Evolutionary conservation across 1,284 basidiomycete species (phyloP), one percentile per base, ranked within the genome.

Genomic region (Coriolopsis trogii): DNA sequence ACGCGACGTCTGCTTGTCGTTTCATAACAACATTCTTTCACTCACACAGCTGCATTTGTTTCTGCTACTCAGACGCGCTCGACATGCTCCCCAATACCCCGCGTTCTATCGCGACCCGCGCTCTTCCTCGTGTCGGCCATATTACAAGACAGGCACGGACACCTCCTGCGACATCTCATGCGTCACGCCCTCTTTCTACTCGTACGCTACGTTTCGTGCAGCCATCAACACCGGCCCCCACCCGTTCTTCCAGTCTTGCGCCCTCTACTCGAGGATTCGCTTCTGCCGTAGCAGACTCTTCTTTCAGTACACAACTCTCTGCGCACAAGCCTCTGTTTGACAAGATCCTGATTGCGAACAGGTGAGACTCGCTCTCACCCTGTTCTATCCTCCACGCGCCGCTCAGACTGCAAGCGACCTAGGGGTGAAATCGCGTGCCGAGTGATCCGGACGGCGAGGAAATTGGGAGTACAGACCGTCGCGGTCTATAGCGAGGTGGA

Each of bases 391-490:
- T 4, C 16, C 9, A 41, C 41, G 39, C 8, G 31, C 13, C 4
- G 28, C 31, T 24, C 23, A 29, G 18, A 9, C 3, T 20, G 25
- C 6, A 15, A 7, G n/a, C 4, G 25, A 37, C 25, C 8, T 58
- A 93, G 93, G 66, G 95, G 95, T 36, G 95, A 98, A 72, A 97
- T 97, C 56, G 95, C 95, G 3, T 94, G 93, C 67, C 85, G 95
- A 33, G 90, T 97, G 46, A 95, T 95, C 57, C 84, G 89, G 36
- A 95, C 95, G 0, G 91, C 91, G n/a, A 84, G 78, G 69, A 88
- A 90, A 64, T 76, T 97, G 0, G 94, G 93, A 1, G 87, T 97
- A 64, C 85, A 82, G 76, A 94, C 91, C 0, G 91, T 97, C 15
- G 93, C 93, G 1, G 91, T 97, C 25, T 97, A 90, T 67, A 93